Conservation (phyloP, 768 basidiomycete genomes). For the Rhizopogon sp. region DNA sequence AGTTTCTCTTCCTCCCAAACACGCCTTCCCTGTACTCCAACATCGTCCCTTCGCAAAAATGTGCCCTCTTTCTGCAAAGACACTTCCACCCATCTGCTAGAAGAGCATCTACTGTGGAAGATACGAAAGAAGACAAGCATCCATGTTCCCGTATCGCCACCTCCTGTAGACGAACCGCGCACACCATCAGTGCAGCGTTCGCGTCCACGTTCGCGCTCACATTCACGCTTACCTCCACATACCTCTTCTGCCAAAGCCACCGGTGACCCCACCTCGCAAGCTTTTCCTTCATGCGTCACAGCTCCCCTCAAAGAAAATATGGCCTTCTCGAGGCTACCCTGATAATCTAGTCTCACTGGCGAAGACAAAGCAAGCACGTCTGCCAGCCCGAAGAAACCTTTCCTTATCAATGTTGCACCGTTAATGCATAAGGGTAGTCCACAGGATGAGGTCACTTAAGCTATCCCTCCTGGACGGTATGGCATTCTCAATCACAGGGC, state of each 20-base stretch:
- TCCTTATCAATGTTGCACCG: too few species aligned
- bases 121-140: conserved; percentile 10
- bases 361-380: conserved; percentile 20
- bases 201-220: conserved; percentile 4
- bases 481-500: too few species aligned
- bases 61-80: too few species aligned
- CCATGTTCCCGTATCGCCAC: conserved; percentile 57
- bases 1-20: too few species aligned
- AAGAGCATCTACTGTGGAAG: not conserved
- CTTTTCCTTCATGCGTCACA: conserved; percentile 17
- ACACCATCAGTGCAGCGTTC: conserved; percentile 17
- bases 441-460: too few species aligned
- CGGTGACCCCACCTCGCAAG: conserved; percentile 20
- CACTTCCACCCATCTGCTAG: conserved; percentile 14
- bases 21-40: too few species aligned
- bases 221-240: conserved; percentile 1
- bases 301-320: conserved; percentile 20
- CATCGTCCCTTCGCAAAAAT: too few species aligned
- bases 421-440: too few species aligned
- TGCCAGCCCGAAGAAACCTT: too few species aligned
- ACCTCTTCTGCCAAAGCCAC: conserved; percentile 5
- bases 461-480: too few species aligned
- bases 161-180: conserved; percentile 42
- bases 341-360: conserved; percentile 64
- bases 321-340: conserved; percentile 54